Evolutionary conservation across 1,284 basidiomycete genomes (phyloP).

Genomic region (Ustilago nuda): DNA sequence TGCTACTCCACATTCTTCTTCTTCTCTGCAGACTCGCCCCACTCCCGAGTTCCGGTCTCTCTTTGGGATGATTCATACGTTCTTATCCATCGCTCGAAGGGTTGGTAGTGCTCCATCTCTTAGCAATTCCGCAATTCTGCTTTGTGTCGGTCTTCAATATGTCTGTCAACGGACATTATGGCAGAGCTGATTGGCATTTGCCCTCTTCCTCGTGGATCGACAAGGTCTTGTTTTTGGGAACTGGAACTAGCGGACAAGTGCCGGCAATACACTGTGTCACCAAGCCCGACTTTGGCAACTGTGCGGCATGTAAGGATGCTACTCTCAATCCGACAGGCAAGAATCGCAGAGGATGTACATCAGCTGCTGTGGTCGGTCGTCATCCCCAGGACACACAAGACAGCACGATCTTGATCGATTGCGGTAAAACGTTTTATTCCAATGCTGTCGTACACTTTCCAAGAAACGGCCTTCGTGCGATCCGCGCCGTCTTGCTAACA

Average conservation of each 20-base stretch:
- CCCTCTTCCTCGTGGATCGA: constrained; percentile 53
- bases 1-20: constrained; percentile 23
- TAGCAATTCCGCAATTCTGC: not conserved
- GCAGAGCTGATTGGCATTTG: constrained; percentile 16
- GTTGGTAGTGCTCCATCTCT: not conserved
- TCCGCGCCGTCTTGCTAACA: constrained; percentile 63
- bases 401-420: constrained; percentile 64
- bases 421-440: constrained; percentile 65
- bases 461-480: constrained; percentile 45
- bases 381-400: constrained; percentile 19
- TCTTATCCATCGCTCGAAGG: constrained; percentile 6
- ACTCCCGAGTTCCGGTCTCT: constrained; percentile 10
- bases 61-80: constrained; percentile 7
- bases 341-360: constrained; percentile 62
- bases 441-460: constrained; percentile 54
- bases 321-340: constrained; percentile 49
- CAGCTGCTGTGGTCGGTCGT: constrained; percentile 47
- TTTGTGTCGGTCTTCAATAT: not conserved
- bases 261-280: constrained; percentile 63
- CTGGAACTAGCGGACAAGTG: constrained; percentile 64
- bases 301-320: constrained; percentile 60
- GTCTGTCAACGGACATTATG: constrained; percentile 1
- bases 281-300: constrained; percentile 42
- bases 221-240: constrained; percentile 61
- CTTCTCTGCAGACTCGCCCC: not conserved